A percentile compares a stretch with the other conserved stretches of the same genome.
These are phyloP conservation scores for Mesostigma viride DNA, from an alignment of 139 green algal species.

Conservation along the genomic window DNA sequence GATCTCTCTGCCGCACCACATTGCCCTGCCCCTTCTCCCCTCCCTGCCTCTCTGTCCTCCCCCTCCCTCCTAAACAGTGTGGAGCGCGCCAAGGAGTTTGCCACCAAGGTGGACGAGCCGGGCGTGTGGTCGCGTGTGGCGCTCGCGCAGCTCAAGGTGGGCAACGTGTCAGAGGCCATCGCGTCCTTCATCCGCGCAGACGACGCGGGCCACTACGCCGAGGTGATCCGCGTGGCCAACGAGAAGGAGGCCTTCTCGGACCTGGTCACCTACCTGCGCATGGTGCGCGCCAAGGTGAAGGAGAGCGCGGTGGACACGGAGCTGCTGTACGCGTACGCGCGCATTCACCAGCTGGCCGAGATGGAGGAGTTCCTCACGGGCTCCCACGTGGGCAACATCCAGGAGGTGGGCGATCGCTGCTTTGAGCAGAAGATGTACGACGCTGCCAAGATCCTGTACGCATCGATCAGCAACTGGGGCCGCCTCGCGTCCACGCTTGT, in stretches of 20 bases:
- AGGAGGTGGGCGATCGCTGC: slow-evolving; percentile 42
- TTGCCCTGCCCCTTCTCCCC: too few relatives aligned
- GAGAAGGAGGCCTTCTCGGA: slow-evolving; percentile 53
- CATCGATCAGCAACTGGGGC: slow-evolving; percentile 86
- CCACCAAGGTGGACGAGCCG: slow-evolving; percentile 25
- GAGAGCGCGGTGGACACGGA: slow-evolving; percentile 85
- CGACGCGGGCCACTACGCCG: slow-evolving; percentile 55
- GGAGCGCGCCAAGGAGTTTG: slow-evolving; percentile 46
- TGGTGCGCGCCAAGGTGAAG: slow-evolving; percentile 89
- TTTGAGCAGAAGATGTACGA: slow-evolving; percentile 89
- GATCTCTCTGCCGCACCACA: too few relatives aligned
- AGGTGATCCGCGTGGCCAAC: slow-evolving; percentile 54
- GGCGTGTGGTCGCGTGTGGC: slow-evolving; percentile 85
- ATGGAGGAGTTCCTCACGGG: slow-evolving; percentile 90
- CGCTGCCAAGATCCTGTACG: slow-evolving; percentile 83
- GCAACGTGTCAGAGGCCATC: slow-evolving; percentile 70
- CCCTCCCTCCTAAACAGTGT: slow-evolving; percentile 38
- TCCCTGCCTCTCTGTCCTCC: not conserved
- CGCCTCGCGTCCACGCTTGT: slow-evolving; percentile 83
- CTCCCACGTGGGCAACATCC: slow-evolving; percentile 64
- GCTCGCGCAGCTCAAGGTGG: slow-evolving; percentile 72
- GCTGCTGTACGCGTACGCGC: slow-evolving; percentile 90
- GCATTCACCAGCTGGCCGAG: slow-evolving; percentile 63
- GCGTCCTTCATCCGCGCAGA: slow-evolving; percentile 71
- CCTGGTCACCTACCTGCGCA: slow-evolving; percentile 92